Evolutionary conservation across 306 rosid genomes (phyloP), one percentile per base, ranked within the genome.

Genomic region (Phaseolus lunatus): DNA sequence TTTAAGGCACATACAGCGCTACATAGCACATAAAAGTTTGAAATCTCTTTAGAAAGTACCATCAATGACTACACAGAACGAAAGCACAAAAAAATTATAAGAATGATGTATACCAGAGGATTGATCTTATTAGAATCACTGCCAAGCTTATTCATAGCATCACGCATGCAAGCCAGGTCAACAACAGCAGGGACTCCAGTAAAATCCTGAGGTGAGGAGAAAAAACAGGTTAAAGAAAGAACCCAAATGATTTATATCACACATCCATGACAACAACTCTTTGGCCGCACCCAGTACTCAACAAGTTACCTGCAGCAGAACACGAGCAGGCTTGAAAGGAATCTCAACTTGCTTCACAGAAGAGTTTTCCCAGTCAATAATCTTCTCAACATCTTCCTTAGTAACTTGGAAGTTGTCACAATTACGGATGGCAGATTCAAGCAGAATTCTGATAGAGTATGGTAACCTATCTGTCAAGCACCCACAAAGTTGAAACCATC

Each of bases 281-380:
- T 62, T 15, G 5, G 3, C 71, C 4, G 44, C 45, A 43, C 1
- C 31, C 58, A 53, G 57, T 70, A 66, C 29, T 49, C 56, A 64
- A 71, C n/a, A 37, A 41, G 24, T 24, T 83, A 96, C 99, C 99
- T 96, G 99, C 85, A 96, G 86, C 41, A 96, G 97, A 57, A 96
- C 99, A 76, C 99, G 99, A 53, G 99, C 99, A 31, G 99, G 99
- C 89, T 96, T 96, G 85, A 96, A 96, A 44, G 99, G 99, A 82
- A 96, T 96, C 82, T 96, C 99, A 71, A 96, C 99, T 85, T 88
- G 99, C 84, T 91, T 96, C 1, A 77, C 87, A 47, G 87, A 79
- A 77, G 85, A 80, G 50, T 59, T 91, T 81, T 96, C 99, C 99
- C 99, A 96, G 76, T 96, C 98, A 78, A 91, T 49, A 81, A 96